Evolutionary conservation across 2,329 filamentous ascomycete genomes (phyloP), one percentile per base, ranked within the genome.

Genomic region (Fusarium sp.): DNA sequence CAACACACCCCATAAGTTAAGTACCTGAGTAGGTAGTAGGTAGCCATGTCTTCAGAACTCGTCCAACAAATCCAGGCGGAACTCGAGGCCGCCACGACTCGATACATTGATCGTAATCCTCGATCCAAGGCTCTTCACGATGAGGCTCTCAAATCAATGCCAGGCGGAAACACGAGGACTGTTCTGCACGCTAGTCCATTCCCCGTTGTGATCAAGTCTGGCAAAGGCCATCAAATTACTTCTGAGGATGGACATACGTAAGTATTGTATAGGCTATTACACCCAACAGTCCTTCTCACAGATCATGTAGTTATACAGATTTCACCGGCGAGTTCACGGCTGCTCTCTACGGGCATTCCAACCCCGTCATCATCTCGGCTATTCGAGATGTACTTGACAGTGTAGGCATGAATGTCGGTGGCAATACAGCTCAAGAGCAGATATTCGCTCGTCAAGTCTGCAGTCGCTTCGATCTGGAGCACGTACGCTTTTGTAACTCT

Each of bases 321-420:
- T 83, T 93, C 13, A 82, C 91, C 3, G 87, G 87, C 38, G 91
- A 93, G 78, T 89, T 89, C 75, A 89, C 89, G 1, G 91, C 91
- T 3, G 90, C 88, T 5, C 83, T 93, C 18, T 92, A 89, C 75
- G 91, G 91, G 0, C 91, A 93, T 80, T 91, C 88, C 3, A 84
- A 92, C 59, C 86, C 87, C 0, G 73, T 82, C 5, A 88, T 93
- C 61, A 78, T 83, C 7, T 73, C 81, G 1, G 84, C 90, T 1
- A 81, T 92, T 30, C 65, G 79, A 16, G 72, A 82, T 11, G 83
- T 86, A 3, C 75, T 90, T 7, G 75, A 83, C 5, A 78, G 81
- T 11, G 78, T 82, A 5, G 90, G 90, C 8, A 79, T 90, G 71
- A 90, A 85, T 65, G 83, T 90, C 22, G 88, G 91, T 10, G 86